phyloP scores from a whole-genome alignment of 805 yeast species.

The Candida tallmaniae region DNA sequence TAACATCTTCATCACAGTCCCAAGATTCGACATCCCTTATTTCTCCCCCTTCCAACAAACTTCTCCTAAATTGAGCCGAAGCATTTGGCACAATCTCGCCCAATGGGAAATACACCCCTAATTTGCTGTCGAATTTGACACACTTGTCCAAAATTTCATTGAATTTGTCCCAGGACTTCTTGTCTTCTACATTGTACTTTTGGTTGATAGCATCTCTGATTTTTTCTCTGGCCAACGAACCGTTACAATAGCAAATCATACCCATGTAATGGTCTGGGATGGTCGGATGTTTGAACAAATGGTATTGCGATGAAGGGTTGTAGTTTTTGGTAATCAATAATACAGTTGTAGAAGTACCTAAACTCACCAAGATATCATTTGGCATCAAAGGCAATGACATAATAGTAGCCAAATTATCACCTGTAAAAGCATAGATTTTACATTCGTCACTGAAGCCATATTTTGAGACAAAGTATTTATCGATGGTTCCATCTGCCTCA shows the following conservation, averaged over 20 bases:
- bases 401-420: conserved; percentile 88
- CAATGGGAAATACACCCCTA: conserved; percentile 82
- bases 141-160: conserved; percentile 46
- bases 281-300: conserved; percentile 83
- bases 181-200: conserved; percentile 27
- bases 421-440: conserved; percentile 71
- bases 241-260: conserved; percentile 92
- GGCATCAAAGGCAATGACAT: conserved; percentile 72
- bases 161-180: conserved; percentile 57
- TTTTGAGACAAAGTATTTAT: conserved; percentile 55
- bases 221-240: conserved; percentile 79
- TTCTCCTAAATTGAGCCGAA: conserved; percentile 56
- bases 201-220: conserved; percentile 61
- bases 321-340: conserved; percentile 74
- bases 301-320: conserved; percentile 76
- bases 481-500: conserved; percentile 46
- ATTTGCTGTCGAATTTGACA: conserved; percentile 34
- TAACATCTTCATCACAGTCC: conserved; percentile 60
- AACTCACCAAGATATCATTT: conserved; percentile 72
- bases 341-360: conserved; percentile 92
- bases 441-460: conserved; percentile 63
- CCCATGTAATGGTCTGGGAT: conserved; percentile 78
- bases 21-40: conserved; percentile 28
- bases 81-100: conserved; percentile 92
- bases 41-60: conserved; percentile 30